These are phyloP conservation scores for Vaccinium corymbosum DNA, from an alignment of 148 eudicot species.

Conservation along the genomic window DNA sequence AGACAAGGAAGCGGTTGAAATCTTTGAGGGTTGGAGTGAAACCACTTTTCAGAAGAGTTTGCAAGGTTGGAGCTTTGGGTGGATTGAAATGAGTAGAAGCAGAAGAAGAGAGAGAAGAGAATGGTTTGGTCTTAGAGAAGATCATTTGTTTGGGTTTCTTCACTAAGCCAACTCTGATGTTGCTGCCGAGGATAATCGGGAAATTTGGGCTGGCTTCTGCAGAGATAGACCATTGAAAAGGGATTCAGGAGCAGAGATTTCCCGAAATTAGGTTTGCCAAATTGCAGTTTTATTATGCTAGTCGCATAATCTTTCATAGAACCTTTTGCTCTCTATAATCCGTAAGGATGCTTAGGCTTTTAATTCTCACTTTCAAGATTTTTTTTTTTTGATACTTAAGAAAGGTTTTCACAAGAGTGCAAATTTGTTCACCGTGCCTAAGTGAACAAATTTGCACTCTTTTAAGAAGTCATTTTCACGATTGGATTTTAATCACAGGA, in stretches of 20 bases:
- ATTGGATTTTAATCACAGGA: too few species aligned
- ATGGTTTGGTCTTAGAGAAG: background rate
- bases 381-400: too few species aligned
- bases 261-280: too few species aligned
- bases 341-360: too few species aligned
- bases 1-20: slow-evolving; percentile 27
- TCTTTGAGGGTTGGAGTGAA: slow-evolving; percentile 32
- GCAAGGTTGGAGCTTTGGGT: slow-evolving; percentile 11
- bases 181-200: background rate
- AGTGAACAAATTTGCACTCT: too few species aligned
- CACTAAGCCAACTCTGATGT: background rate
- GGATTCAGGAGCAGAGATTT: background rate
- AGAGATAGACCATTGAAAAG: background rate
- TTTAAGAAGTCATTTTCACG: too few species aligned
- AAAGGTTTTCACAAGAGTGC: too few species aligned
- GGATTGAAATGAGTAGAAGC: background rate
- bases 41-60: slow-evolving; percentile 31
- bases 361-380: too few species aligned
- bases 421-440: too few species aligned
- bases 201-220: background rate
- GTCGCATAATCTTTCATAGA: too few species aligned
- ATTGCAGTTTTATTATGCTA: too few species aligned
- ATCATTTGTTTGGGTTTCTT: background rate
- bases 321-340: too few species aligned
- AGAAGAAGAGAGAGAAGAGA: slow-evolving; percentile 2